Percentiles rank a stretch among this genome's conserved stretches.
Evolutionary conservation across 2,329 filamentous ascomycete species (phyloP).

Genomic region (Botrytis fragariae): DNA sequence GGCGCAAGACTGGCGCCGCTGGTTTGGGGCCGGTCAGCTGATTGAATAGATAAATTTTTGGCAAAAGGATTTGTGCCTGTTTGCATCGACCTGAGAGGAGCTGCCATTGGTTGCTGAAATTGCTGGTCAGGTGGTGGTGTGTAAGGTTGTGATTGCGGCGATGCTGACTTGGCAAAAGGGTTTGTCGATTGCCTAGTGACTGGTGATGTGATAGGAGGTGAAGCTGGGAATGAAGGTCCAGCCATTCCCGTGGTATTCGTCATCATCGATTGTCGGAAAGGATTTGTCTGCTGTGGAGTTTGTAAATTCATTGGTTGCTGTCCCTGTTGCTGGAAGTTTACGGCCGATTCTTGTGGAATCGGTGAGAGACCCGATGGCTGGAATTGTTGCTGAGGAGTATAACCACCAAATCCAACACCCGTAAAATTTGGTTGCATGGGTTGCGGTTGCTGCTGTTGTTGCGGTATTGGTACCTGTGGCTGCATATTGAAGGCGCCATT

Average conservation of each 20-base stretch:
- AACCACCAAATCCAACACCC: conserved; percentile 81
- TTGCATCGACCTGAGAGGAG: conserved; percentile 53
- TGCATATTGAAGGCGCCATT: conserved; percentile 33
- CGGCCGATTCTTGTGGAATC: conserved; percentile 57
- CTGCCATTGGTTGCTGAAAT: conserved; percentile 41
- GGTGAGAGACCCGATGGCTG: conserved; percentile 52
- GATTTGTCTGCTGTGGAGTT: conserved; percentile 71
- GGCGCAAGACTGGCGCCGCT: conserved; percentile 54
- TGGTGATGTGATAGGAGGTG: conserved; percentile 44
- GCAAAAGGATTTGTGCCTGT: conserved; percentile 73
- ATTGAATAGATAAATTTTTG: conserved; percentile 43
- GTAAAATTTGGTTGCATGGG: conserved; percentile 61
- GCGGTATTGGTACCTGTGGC: conserved; percentile 30
- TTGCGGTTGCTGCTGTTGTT: conserved; percentile 41
- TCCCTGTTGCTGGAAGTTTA: conserved; percentile 47
- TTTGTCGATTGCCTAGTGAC: conserved; percentile 71
- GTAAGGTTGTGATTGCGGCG: conserved; percentile 39
- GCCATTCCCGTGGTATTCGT: conserved; percentile 50
- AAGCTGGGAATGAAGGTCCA: conserved; percentile 43
- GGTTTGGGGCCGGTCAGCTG: conserved; percentile 32
- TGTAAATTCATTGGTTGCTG: conserved; percentile 44
- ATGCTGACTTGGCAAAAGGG: conserved; percentile 71
- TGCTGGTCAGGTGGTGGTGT: conserved; percentile 39
- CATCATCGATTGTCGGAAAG: conserved; percentile 91
- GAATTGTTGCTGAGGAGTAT: conserved; percentile 63